Conservation (phyloP, 2,329 filamentous ascomycete species). For the Fusarium odoratissimum region DNA sequence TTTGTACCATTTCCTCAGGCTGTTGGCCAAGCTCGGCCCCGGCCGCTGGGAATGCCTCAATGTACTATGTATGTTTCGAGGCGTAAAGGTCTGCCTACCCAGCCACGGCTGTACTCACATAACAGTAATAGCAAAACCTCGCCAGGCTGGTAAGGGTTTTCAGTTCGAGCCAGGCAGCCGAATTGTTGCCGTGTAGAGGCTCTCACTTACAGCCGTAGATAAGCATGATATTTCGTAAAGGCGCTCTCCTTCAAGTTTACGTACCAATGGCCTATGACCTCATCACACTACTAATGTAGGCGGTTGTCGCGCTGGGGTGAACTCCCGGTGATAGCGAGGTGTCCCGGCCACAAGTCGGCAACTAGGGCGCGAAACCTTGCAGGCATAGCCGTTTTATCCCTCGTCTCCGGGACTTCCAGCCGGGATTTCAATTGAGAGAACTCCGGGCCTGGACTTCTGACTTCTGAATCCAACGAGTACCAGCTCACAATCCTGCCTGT, state of each 20-base stretch:
- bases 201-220: conserved; percentile 4
- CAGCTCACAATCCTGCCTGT: conserved; percentile 2
- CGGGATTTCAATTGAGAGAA: conserved; percentile 5
- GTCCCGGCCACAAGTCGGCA: conserved; percentile 41
- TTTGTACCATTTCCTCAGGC: background rate
- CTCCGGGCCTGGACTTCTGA: background rate
- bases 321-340: conserved; percentile 25
- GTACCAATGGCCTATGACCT: conserved; percentile 37
- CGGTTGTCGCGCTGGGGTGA: conserved; percentile 36
- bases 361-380: conserved; percentile 34
- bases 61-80: background rate
- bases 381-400: conserved; percentile 28
- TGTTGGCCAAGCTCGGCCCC: conserved; percentile 2
- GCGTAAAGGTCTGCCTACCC: background rate
- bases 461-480: background rate
- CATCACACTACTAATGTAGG: conserved; percentile 35
- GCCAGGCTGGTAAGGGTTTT: background rate
- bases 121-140: background rate
- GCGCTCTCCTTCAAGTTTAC: background rate
- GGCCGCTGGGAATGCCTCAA: conserved; percentile 1
- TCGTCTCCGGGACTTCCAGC: conserved; percentile 33
- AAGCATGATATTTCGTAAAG: conserved; percentile 12
- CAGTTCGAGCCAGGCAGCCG: background rate
- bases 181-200: background rate
- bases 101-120: background rate